A percentile compares a stretch with the other conserved stretches of the same genome.
Evolutionary conservation across 805 yeast genomes (phyloP).

Genomic region (Metschnikowia bowlesiae): DNA sequence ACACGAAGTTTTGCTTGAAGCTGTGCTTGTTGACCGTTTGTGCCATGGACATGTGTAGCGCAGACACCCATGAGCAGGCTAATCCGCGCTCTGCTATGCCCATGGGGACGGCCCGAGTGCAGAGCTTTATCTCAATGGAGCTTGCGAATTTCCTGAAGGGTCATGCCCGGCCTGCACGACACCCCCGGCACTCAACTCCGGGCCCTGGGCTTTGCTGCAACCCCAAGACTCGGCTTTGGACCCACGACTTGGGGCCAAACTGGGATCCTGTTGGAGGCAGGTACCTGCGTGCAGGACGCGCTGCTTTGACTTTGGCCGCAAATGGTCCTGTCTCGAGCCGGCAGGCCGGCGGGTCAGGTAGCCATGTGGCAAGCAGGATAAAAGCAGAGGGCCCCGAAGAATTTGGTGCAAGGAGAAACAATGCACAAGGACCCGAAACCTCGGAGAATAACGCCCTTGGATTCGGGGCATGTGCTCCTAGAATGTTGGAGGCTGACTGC

Average conservation of each 20-base stretch:
- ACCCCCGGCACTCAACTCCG: not conserved
- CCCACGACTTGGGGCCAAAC: not conserved
- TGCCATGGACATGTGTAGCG: not conserved
- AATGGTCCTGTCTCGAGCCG: not conserved
- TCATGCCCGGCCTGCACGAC: too few relatives aligned
- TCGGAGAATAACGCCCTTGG: too few relatives aligned
- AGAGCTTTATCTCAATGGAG: not conserved
- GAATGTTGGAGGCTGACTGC: not conserved
- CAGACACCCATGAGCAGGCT: not conserved
- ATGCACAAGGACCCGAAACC: too few relatives aligned
- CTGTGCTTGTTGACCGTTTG: not conserved
- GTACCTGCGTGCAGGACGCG: not conserved
- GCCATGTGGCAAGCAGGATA: not conserved
- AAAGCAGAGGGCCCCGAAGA: too few relatives aligned
- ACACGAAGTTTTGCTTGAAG: constrained; percentile 1
- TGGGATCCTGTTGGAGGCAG: too few relatives aligned
- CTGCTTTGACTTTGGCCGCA: not conserved
- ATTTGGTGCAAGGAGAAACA: too few relatives aligned
- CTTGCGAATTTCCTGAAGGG: not conserved
- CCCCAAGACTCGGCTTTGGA: not conserved
- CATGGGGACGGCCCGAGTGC: not conserved
- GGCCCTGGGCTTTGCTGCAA: not conserved
- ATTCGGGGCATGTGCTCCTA: too few relatives aligned
- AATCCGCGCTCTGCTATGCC: not conserved
- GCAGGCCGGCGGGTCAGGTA: not conserved